Percentiles rank a stretch among this genome's conserved stretches.
These are phyloP conservation scores for Irpex rosettiformis DNA, from an alignment of 1,284 basidiomycete genomes.

Conservation along the genomic window DNA sequence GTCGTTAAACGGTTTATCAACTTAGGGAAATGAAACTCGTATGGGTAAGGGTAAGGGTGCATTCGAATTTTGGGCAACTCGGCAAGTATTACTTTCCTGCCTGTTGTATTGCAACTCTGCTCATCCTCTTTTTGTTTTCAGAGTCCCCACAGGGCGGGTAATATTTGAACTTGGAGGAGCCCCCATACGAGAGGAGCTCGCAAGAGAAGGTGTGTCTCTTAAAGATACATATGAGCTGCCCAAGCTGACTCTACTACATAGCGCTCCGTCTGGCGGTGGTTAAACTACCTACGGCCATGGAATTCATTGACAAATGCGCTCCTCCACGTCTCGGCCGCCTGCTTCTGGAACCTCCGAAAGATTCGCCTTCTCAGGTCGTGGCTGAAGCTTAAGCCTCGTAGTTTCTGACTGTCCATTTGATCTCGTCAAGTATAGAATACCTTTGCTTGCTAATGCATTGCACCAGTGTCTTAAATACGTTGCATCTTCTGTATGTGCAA, in stretches of 20 bases:
- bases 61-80: slow-evolving; percentile 96
- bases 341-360: slow-evolving; percentile 42
- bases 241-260: slow-evolving; percentile 28
- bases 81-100: slow-evolving; percentile 46
- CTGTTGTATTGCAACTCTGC: not conserved
- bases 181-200: slow-evolving; percentile 90
- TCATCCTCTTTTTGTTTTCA: no score
- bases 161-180: slow-evolving; percentile 93
- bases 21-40: slow-evolving; percentile 94
- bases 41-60: slow-evolving; percentile 99
- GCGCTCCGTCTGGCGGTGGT: slow-evolving; percentile 88
- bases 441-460: no score
- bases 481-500: no score
- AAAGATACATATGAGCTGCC: not conserved
- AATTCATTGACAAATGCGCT: slow-evolving; percentile 76
- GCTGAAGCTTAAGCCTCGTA: not conserved
- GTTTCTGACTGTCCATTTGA: not conserved
- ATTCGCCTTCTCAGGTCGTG: not conserved
- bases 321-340: slow-evolving; percentile 80
- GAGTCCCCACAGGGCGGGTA: slow-evolving; percentile 89
- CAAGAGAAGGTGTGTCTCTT: slow-evolving; percentile 74
- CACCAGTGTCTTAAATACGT: no score
- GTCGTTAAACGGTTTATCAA: not conserved
- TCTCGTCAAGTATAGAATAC: no score
- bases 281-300: slow-evolving; percentile 87